A percentile compares a stretch with the other conserved stretches of the same genome.
phyloP scores from a whole-genome alignment of 1,284 basidiomycete species.

The Lignosus rhinocerotis region DNA sequence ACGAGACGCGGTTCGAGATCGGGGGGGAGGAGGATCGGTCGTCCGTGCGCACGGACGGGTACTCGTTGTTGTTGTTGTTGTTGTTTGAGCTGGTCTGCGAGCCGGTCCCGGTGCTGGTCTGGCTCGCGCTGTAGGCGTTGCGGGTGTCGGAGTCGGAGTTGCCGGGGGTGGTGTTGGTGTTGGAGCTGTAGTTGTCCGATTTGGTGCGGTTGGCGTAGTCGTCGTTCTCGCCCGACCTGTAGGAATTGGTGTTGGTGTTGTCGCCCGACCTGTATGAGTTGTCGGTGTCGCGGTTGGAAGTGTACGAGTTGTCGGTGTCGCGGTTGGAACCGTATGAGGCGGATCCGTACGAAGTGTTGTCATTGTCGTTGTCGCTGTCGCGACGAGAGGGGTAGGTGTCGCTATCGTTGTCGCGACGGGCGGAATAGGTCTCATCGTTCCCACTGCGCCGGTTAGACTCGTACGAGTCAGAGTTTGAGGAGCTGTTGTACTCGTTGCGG shows the following conservation, averaged over 20 bases:
- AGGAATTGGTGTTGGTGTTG: conserved; percentile 4
- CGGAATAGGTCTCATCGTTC: conserved; percentile 24
- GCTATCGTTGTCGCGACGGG: conserved; percentile 10
- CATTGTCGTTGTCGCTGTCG: neutral
- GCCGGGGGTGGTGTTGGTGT: neutral
- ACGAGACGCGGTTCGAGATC: too few relatives aligned
- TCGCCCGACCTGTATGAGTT: conserved; percentile 1
- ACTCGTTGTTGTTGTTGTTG: conserved; percentile 8
- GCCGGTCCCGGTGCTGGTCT: conserved; percentile 17
- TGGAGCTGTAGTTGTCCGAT: neutral
- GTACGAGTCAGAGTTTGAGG: conserved; percentile 2
- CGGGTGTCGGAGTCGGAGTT: too few relatives aligned
- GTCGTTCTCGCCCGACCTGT: conserved; percentile 10
- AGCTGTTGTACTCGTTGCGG: neutral
- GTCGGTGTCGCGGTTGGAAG: neutral
- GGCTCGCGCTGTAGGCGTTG: neutral
- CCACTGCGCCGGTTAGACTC: conserved; percentile 4
- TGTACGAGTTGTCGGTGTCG: conserved; percentile 2
- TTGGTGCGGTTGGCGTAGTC: neutral
- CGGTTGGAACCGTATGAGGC: neutral
- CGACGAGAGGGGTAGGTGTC: conserved; percentile 20
- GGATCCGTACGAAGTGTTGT: neutral
- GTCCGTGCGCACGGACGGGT: conserved; percentile 10
- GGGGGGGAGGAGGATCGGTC: neutral
- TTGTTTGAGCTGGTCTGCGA: neutral